Conservation (phyloP, 495 filamentous ascomycete species). For the Talaromyces ruber region DNA sequence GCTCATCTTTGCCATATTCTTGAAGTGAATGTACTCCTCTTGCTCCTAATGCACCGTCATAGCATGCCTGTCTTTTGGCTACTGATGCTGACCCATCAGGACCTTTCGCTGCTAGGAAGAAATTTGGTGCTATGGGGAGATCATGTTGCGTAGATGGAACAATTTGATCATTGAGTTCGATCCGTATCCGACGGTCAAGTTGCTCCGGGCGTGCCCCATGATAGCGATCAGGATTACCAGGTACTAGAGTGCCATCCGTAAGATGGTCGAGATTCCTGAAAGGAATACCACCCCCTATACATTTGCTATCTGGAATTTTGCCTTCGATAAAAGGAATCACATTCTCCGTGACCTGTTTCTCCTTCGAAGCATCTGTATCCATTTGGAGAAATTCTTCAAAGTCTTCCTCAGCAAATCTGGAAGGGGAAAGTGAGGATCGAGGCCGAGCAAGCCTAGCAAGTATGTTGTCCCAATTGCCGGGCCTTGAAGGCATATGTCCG, state of each 20-base stretch:
- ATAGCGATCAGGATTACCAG: conserved; percentile 11
- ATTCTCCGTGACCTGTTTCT: conserved; percentile 20
- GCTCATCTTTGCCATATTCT: conserved; percentile 2
- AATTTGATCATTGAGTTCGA: conserved; percentile 12
- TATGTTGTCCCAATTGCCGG: conserved; percentile 20
- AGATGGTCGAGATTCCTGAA: background rate
- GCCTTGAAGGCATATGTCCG: conserved; percentile 2
- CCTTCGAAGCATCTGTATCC: conserved; percentile 20
- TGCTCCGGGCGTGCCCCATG: conserved; percentile 12
- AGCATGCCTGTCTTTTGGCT: conserved; percentile 9
- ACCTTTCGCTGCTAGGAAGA: conserved; percentile 10
- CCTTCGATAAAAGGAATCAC: conserved; percentile 22
- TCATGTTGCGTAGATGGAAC: conserved; percentile 14
- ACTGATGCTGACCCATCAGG: conserved; percentile 9
- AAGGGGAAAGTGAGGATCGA: conserved; percentile 29
- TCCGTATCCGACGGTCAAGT: conserved; percentile 11
- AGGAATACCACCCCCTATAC: background rate
- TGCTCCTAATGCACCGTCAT: conserved; percentile 11
- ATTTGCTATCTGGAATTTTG: conserved; percentile 8
- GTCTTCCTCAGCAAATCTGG: conserved; percentile 17
- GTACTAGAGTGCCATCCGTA: background rate
- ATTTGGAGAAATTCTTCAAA: conserved; percentile 18
- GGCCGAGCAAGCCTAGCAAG: conserved; percentile 16
- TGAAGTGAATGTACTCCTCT: conserved; percentile 10
- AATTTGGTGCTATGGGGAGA: conserved; percentile 25